Base-by-base conservation (phyloP, 2,329 filamentous ascomycete species). In the Xylariales sp. region DNA sequence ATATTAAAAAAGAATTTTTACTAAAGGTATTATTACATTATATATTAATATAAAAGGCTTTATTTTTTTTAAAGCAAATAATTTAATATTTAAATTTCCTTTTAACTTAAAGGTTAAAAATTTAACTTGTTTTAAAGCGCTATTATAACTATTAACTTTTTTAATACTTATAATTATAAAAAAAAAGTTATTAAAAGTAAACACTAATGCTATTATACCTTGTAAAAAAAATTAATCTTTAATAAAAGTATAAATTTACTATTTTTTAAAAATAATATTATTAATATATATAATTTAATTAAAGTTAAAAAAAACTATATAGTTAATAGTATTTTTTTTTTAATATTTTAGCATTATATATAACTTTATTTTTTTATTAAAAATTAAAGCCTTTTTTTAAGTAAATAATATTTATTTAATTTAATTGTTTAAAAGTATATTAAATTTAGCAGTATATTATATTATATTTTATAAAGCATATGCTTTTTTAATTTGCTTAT, bases 211-310 rank as follows among this genome's bases (percentile, higher is more conserved):
- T 23, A 2, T 3, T n/a, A 6, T 53, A 10, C 30, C 10, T 3
- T 36, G 3, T 9, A 18, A 34, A 53, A 36, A 9, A 0, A n/a
- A 34, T 12, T 36, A 36, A 10, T 53, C 5, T 18, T 53, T 18
- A 18, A 53, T 36, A 34, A 36, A 53, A 34, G 8, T 2, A 18
- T 53, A 36, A 36, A 53, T 52, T 3, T n/a, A 12, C 0, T 7
- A 7, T 52, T 52, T 34, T 7, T 52, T 52, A 52, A 52, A 52
- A 3, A 5, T 14, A 52, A 52, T 8, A n/a, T 52, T 52, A 52
- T 52, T 52, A 16, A 5, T 18, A 7, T 52, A 16, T 32, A 52
- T 52, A 16, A 52, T 10, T 3, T n/a, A n/a, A 9, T 1, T 10
- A 36, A 7, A 32, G 1, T 34, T 53, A n/a, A 53, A 36, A 18